Base-by-base conservation (phyloP, 2,329 filamentous ascomycete species). In the Parascedosporium putredinis region DNA sequence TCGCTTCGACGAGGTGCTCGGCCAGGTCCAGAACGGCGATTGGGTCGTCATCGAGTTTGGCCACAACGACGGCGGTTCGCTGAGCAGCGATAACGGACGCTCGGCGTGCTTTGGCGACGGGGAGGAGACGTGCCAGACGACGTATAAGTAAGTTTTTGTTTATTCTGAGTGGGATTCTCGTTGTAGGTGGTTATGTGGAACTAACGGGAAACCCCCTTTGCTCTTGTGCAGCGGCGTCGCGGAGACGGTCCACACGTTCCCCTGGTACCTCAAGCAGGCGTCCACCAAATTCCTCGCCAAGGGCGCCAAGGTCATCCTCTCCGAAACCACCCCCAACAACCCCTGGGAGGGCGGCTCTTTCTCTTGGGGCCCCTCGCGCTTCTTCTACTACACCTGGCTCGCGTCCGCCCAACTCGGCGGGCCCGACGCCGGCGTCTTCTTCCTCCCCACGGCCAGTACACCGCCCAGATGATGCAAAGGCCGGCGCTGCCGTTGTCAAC, bases 11-110 rank as follows among this genome's bases (percentile, higher is more conserved):
- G 69, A 68, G 0, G 74, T 86, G 48, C 72, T 75, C 44, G 63
- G 70, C 27, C 58, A 68, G 2, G 67, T 85, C 22, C 55, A 74
- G 58, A 50, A 68, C 1, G 79, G 78, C 27, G 83, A 86, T 62
- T 81, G 78, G 62, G 81, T 85, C 1, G 69, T 86, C 49, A 84
- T 86, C 49, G 82, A 86, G 57, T 84, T 86, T 57, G 83, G 83
- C 0, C 83, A 86, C 67, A 87, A 87, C 57, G 83, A 86, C 55
- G 83, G 81, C 20, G 80, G 81, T 2, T 73, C 73, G 0, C 65
- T 80, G 2, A 62, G 61, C 1, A 72, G 63, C 10, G 82, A 86
- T 61, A 84, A 84, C 56, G 76, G 76, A 1, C 73, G 81, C 12
- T 76, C 74, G 1, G 79, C 77, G 55, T 86, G 82, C 52, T 64